Evolutionary conservation across 306 rosid genomes (phyloP).

Genomic region (Prinsepia uniflora): DNA sequence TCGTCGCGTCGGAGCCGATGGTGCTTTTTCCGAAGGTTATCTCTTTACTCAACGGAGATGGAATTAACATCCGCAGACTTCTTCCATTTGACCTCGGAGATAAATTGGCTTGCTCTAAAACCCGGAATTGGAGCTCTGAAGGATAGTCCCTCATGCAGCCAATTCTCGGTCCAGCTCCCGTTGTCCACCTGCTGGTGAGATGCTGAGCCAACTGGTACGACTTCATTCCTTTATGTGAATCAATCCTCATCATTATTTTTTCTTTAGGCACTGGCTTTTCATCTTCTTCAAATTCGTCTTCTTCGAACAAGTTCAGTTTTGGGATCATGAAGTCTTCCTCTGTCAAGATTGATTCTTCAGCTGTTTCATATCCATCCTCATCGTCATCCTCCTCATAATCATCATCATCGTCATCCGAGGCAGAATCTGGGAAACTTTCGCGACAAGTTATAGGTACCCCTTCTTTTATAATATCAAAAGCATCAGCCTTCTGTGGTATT

Average conservation of each 20-base stretch:
- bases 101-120: conserved; percentile 64
- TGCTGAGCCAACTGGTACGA: conserved; percentile 73
- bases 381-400: conserved; percentile 18
- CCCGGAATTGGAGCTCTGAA: conserved; percentile 56
- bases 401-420: conserved; percentile 25
- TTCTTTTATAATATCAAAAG: conserved; percentile 27
- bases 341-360: conserved; percentile 60
- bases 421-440: conserved; percentile 19
- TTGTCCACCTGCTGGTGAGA: conserved; percentile 62
- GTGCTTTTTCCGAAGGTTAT: background rate
- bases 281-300: conserved; percentile 32
- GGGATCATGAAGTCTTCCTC: conserved; percentile 76
- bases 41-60: conserved; percentile 30
- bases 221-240: conserved; percentile 63
- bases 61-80: conserved; percentile 25
- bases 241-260: conserved; percentile 53
- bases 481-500: conserved; percentile 42
- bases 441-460: conserved; percentile 19
- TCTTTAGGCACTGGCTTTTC: conserved; percentile 57
- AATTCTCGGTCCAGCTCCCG: conserved; percentile 80
- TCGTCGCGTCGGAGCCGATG: background rate
- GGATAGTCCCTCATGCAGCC: conserved; percentile 96
- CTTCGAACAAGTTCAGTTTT: conserved; percentile 60
- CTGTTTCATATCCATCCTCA: conserved; percentile 68
- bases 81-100: conserved; percentile 51